Percentiles rank a stretch among this genome's conserved stretches.
These are phyloP conservation scores for Nannochloropsis gaditana DNA, from an alignment of 108 stramenopile genomes.

Conservation along the genomic window DNA sequence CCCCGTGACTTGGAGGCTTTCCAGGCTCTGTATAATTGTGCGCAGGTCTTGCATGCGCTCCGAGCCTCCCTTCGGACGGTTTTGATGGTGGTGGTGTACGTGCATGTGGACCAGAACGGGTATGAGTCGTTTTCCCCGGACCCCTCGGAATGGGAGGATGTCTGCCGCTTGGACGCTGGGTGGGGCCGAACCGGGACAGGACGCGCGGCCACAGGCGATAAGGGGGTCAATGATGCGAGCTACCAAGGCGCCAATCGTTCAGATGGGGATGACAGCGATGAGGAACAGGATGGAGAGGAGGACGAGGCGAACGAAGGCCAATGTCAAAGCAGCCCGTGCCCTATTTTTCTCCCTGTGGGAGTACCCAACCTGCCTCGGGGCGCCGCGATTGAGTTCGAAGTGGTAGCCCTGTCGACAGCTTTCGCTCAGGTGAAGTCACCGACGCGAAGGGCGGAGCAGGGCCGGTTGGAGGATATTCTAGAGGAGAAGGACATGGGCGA, in stretches of 20 bases:
- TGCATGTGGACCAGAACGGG: not conserved
- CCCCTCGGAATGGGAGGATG: not conserved
- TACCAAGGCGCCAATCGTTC: too few species aligned
- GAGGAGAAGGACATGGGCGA: not conserved
- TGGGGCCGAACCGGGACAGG: not conserved
- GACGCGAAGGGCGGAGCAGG: not conserved
- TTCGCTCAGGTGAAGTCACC: not conserved
- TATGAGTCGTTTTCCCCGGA: not conserved
- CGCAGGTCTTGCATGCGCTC: not conserved
- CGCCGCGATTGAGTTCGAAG: not conserved
- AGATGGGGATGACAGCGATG: not conserved
- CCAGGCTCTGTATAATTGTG: not conserved
- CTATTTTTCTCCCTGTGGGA: not conserved
- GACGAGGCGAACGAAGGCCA: not conserved
- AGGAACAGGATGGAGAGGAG: not conserved
- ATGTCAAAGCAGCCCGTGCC: not conserved
- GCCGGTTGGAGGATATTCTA: not conserved
- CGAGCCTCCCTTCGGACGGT: not conserved
- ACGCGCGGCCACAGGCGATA: too few species aligned
- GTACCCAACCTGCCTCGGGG: not conserved
- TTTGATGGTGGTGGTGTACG: not conserved
- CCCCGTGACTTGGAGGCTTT: not conserved
- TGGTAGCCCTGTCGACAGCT: not conserved
- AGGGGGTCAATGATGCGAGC: too few species aligned
- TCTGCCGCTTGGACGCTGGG: not conserved